These are phyloP conservation scores for Malania oleifera DNA, from an alignment of 164 flowering plant species.

Conservation along the genomic window DNA sequence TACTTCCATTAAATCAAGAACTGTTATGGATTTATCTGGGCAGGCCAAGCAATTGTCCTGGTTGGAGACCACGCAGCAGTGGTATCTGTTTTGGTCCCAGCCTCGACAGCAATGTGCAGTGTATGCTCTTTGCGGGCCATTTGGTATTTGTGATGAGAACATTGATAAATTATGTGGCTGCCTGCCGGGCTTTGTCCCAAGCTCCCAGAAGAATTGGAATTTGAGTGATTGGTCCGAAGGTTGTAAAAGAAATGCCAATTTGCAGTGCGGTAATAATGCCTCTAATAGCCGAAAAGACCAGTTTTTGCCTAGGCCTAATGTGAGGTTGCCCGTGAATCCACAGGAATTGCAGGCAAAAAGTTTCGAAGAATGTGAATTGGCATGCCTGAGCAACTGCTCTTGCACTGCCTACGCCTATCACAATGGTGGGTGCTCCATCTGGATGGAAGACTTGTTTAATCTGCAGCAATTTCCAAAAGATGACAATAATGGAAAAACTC, in stretches of 20 bases:
- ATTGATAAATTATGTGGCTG: not conserved
- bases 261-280: constrained; percentile 4
- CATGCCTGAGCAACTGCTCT: constrained; percentile 11
- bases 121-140: not conserved
- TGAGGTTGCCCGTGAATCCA: constrained; percentile 2
- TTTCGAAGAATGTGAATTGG: constrained; percentile 4
- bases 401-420: constrained; percentile 12
- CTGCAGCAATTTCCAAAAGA: not conserved
- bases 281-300: constrained; percentile 1
- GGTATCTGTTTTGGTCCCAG: not conserved
- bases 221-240: not conserved
- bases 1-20: not conserved
- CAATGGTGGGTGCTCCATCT: constrained; percentile 7
- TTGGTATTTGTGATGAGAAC: not conserved
- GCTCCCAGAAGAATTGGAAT: not conserved
- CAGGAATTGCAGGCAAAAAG: not conserved
- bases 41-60: not conserved
- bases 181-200: constrained; percentile 1
- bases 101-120: not conserved
- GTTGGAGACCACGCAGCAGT: not conserved
- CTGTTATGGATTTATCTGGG: constrained; percentile 4
- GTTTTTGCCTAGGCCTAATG: not conserved
- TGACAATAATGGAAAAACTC: not conserved
- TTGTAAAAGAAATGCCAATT: not conserved
- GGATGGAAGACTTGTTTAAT: constrained; percentile 1